Conservation (phyloP, 257 asterid genomes). For the Verbascum thapsus region DNA sequence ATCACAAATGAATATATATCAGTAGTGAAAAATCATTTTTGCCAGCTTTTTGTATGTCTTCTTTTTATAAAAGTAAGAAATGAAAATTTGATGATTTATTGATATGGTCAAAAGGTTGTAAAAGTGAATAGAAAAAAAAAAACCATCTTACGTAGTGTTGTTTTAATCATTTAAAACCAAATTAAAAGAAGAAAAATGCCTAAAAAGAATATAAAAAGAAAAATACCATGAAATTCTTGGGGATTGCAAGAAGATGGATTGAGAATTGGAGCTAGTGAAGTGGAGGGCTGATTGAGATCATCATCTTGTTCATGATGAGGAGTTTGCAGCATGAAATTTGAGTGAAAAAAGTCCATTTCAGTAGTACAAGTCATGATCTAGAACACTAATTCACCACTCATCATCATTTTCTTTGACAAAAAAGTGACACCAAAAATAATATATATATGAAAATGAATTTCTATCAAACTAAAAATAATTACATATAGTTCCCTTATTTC, state of each 20-base stretch:
- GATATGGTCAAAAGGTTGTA: conserved; percentile 11
- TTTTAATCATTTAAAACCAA: too few species aligned
- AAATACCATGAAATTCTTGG: conserved; percentile 38
- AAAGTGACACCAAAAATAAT: too few species aligned
- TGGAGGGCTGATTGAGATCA: conserved; percentile 34
- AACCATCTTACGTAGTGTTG: too few species aligned
- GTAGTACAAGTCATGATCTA: conserved; percentile 50
- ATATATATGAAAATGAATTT: too few species aligned
- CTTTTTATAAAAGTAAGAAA: conserved; percentile 21
- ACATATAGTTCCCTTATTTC: conserved; percentile 16
- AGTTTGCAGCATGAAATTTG: conserved; percentile 68
- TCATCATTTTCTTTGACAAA: conserved; percentile 22
- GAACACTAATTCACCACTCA: conserved; percentile 31
- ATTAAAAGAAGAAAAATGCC: too few species aligned
- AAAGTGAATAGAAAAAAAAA: too few species aligned
- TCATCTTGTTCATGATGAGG: conserved; percentile 47
- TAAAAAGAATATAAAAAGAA: neutral
- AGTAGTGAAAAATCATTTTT: neutral
- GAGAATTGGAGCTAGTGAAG: conserved; percentile 32
- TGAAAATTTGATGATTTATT: conserved; percentile 34
- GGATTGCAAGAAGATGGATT: conserved; percentile 32
- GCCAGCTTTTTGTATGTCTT: conserved; percentile 3
- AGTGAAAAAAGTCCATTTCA: conserved; percentile 63
- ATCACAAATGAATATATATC: neutral
- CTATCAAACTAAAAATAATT: conserved; percentile 17